These are phyloP conservation scores for Mycena pura DNA, from an alignment of 768 basidiomycete genomes.

Conservation along the genomic window DNA sequence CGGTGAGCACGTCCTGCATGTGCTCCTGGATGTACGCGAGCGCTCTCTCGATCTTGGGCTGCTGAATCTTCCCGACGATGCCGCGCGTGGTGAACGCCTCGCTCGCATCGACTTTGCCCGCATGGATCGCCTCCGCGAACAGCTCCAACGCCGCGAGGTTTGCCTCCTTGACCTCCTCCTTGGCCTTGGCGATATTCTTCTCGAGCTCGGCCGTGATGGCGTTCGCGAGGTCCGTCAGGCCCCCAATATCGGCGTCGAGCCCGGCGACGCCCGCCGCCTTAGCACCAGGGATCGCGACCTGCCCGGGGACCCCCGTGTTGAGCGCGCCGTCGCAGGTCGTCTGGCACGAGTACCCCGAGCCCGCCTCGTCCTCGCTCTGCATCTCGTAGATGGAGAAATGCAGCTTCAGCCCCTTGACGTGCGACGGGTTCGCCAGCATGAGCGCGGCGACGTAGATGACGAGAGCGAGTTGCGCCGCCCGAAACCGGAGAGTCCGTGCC, in stretches of 20 bases:
- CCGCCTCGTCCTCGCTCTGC: neutral
- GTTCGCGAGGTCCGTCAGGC: neutral
- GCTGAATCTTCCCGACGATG: neutral
- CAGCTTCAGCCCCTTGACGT: neutral
- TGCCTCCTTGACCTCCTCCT: neutral
- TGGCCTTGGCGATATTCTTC: neutral
- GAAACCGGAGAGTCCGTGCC: neutral
- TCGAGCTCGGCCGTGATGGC: neutral
- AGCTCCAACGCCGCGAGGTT: neutral
- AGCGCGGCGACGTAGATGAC: neutral
- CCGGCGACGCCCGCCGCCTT: too few species aligned
- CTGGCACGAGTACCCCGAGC: neutral
- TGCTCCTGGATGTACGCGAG: neutral
- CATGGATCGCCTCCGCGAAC: neutral
- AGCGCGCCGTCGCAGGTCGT: neutral
- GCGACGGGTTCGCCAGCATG: neutral
- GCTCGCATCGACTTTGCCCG: neutral
- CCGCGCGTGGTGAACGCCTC: neutral
- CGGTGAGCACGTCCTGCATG: neutral
- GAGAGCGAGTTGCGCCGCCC: neutral
- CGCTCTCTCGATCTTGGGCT: neutral
- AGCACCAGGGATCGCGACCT: neutral
- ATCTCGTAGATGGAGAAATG: conserved; percentile 1
- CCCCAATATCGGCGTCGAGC: neutral
- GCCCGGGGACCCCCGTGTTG: neutral